phyloP scores from a whole-genome alignment of 805 yeast species.

The Candida maltosa region DNA sequence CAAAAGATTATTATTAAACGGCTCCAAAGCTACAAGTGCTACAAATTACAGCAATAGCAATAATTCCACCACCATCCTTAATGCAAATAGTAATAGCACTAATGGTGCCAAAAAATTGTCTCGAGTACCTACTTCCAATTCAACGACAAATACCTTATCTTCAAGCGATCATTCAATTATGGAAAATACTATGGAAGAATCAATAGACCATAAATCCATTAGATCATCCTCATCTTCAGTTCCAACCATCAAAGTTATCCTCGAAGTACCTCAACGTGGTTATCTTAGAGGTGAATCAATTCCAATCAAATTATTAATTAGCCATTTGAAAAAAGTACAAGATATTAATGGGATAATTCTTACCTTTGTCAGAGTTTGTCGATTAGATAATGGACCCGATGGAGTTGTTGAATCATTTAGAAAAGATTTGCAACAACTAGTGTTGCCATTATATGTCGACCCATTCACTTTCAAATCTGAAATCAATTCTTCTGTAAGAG shows the following conservation, averaged over 20 bases:
- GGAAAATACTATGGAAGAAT: background rate
- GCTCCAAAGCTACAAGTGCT: constrained; percentile 40
- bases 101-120: constrained; percentile 5
- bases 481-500: constrained; percentile 58
- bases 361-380: constrained; percentile 76
- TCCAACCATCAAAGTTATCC: constrained; percentile 32
- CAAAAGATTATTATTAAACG: constrained; percentile 59
- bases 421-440: constrained; percentile 76
- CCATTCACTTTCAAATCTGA: constrained; percentile 56
- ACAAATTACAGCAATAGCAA: constrained; percentile 13
- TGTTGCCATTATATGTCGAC: constrained; percentile 77
- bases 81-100: no score
- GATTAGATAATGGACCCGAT: constrained; percentile 56
- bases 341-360: constrained; percentile 72
- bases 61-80: no score
- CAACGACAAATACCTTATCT: constrained; percentile 7
- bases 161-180: constrained; percentile 17
- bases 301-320: constrained; percentile 64
- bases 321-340: constrained; percentile 69
- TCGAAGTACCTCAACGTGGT: constrained; percentile 56
- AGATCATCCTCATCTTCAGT: constrained; percentile 10
- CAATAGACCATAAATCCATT: constrained; percentile 2
- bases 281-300: constrained; percentile 75
- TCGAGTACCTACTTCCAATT: constrained; percentile 8
- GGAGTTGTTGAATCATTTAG: constrained; percentile 69